phyloP scores from a whole-genome alignment of 805 yeast genomes.

The Kregervanrija fluxuum region DNA sequence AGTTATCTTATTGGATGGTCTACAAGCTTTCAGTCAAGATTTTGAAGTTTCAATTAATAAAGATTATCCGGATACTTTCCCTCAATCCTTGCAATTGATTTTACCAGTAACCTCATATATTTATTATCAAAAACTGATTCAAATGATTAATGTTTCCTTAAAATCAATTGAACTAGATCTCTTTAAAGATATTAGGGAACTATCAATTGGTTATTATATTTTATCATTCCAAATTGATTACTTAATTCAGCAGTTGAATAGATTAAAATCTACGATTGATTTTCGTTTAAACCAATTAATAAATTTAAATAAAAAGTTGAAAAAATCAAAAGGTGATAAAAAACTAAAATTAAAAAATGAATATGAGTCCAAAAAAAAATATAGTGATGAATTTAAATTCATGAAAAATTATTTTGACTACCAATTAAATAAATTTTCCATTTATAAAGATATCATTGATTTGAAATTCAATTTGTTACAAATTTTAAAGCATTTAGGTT shows the following conservation, averaged over 20 bases:
- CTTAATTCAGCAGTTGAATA: slow-evolving; percentile 15
- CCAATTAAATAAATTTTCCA: slow-evolving; percentile 6
- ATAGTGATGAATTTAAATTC: slow-evolving; percentile 8
- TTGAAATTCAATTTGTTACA: slow-evolving; percentile 19
- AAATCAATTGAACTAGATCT: slow-evolving; percentile 72
- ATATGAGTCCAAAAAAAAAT: slow-evolving; percentile 14
- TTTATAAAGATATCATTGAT: slow-evolving; percentile 14
- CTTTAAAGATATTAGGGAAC: slow-evolving; percentile 60
- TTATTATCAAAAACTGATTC: slow-evolving; percentile 53
- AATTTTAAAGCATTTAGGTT: slow-evolving; percentile 18
- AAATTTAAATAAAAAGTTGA: slow-evolving; percentile 16
- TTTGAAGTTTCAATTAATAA: slow-evolving; percentile 44
- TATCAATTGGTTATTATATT: slow-evolving; percentile 62
- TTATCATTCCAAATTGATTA: slow-evolving; percentile 26
- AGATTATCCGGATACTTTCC: slow-evolving; percentile 24
- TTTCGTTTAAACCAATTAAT: slow-evolving; percentile 16
- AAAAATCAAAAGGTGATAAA: slow-evolving; percentile 23
- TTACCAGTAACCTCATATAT: slow-evolving; percentile 69
- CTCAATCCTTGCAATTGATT: slow-evolving; percentile 32
- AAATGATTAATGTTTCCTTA: slow-evolving; percentile 67
- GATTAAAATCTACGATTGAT: slow-evolving; percentile 14
- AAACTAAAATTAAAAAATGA: slow-evolving; percentile 16
- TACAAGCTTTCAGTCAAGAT: slow-evolving; percentile 68
- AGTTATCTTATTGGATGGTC: slow-evolving; percentile 61
- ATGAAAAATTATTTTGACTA: slow-evolving; percentile 12